Evolutionary conservation across 2,329 filamentous ascomycete genomes (phyloP), one percentile per base, ranked within the genome.

Genomic region (Metarhizium brunneum): DNA sequence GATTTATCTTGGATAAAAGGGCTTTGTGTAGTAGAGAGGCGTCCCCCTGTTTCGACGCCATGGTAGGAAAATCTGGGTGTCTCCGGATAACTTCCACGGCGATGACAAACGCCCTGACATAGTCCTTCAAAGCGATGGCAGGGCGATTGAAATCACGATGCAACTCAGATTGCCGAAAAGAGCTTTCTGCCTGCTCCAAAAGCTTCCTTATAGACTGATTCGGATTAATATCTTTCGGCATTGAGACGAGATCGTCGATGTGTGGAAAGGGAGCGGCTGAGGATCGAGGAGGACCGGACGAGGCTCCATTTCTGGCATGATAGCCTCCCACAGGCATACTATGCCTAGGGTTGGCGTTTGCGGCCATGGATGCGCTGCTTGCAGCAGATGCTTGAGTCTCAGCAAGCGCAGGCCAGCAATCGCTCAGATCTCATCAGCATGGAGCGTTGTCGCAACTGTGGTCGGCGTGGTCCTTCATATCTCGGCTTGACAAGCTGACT

Each of bases 91-190:
- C 75, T 55, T 92, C 85, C 52, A 91, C 79, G 14, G 88, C 81
- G 55, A 96, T 87, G 56, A 91, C 85, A 57, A 82, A 91, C 11
- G 92, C 89, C 59, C 86, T 83, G 56, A 97, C 80, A 66, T 92
- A 97, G 58, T 95, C 88, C 60, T 87, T 82, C 55, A 95, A 86
- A 3, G 92, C 92, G 42, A 84, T 70, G 65, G 94, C 90, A 4
- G 85, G 82, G 40, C 84, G 77, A 30, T 81, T 75, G 70, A 88
- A 86, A 58, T 81, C 80, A 57, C 84, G 76, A 56, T 78, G 75
- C 53, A 79, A 81, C 59, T 84, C 80, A 42, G 88, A 86, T 62
- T 82, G 78, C 58, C 77, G 76, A 57, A 85, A 73, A 50, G 76
- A 75, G 25, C 67, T 65, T 63, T 86, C 78, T 53, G 77, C 81